Conservation (phyloP, 2,329 filamentous ascomycete genomes). For the Colletotrichum ledebouriae region DNA sequence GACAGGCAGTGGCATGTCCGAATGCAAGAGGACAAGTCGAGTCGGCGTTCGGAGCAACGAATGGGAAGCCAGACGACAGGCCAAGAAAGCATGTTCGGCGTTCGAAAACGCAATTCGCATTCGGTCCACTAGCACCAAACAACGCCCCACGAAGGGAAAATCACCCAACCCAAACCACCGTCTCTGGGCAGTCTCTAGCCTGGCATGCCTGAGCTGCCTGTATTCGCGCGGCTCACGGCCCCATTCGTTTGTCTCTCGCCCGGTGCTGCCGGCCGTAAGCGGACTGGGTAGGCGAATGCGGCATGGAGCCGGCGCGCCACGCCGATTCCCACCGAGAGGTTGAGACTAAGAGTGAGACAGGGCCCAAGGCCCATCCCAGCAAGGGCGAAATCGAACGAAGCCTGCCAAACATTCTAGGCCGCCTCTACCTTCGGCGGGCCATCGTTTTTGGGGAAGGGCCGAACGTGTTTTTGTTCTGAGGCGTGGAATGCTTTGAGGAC, state of each 20-base stretch:
- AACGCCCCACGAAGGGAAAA: neutral
- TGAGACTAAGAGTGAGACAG: constrained; percentile 12
- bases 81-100: constrained; percentile 37
- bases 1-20: neutral
- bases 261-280: constrained; percentile 41
- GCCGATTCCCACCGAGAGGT: constrained; percentile 1
- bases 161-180: constrained; percentile 17
- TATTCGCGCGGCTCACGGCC: constrained; percentile 10
- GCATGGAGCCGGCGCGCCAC: constrained; percentile 34
- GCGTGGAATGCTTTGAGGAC: neutral
- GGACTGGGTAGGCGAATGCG: constrained; percentile 30
- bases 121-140: constrained; percentile 20
- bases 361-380: constrained; percentile 10
- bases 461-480: constrained; percentile 3
- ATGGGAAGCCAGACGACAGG: neutral
- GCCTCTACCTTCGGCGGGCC: neutral
- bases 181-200: neutral
- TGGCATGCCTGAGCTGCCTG: neutral
- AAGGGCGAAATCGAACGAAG: constrained; percentile 13
- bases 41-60: constrained; percentile 38
- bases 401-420: neutral
- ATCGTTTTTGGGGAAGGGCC: neutral
- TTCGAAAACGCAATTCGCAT: constrained; percentile 29
- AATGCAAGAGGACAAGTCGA: constrained; percentile 16
- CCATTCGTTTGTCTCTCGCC: constrained; percentile 25